phyloP scores from a whole-genome alignment of 108 stramenopile genomes.

The Seminavis robusta region DNA sequence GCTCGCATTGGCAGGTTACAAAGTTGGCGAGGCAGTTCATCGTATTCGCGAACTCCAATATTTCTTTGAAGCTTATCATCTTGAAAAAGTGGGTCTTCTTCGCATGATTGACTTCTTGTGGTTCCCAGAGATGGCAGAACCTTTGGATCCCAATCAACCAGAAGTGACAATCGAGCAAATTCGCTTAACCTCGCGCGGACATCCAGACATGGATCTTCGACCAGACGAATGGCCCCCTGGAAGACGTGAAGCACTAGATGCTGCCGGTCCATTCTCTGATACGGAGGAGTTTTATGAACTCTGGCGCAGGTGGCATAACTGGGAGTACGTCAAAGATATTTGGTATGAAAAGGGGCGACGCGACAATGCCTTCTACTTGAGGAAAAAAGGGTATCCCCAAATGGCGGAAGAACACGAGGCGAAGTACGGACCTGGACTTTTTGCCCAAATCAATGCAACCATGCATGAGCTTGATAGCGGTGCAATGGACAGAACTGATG shows the following conservation, averaged over 20 bases:
- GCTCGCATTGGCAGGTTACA: slow-evolving; percentile 69
- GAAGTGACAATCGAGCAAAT: slow-evolving; percentile 58
- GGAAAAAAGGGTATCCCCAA: slow-evolving; percentile 57
- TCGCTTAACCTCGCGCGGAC: slow-evolving; percentile 59
- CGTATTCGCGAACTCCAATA: slow-evolving; percentile 78
- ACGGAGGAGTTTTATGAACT: slow-evolving; percentile 47
- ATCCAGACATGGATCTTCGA: slow-evolving; percentile 67
- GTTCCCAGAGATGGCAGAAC: slow-evolving; percentile 74
- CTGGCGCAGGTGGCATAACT: slow-evolving; percentile 71
- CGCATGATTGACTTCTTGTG: slow-evolving; percentile 85
- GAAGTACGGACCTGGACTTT: slow-evolving; percentile 67
- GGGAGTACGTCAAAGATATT: slow-evolving; percentile 72
- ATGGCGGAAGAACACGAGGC: slow-evolving; percentile 83
- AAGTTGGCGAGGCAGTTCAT: slow-evolving; percentile 76
- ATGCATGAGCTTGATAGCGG: slow-evolving; percentile 20
- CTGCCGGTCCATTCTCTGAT: slow-evolving; percentile 71
- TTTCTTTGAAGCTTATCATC: slow-evolving; percentile 81
- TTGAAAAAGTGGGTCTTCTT: slow-evolving; percentile 78
- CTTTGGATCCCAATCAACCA: slow-evolving; percentile 67
- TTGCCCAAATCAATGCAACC: slow-evolving; percentile 32
- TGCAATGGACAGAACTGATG: slow-evolving; percentile 5
- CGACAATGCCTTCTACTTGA: slow-evolving; percentile 50
- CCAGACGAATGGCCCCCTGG: no score
- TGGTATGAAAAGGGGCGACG: slow-evolving; percentile 48
- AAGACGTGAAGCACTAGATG: slow-evolving; percentile 63